phyloP scores from a whole-genome alignment of 768 basidiomycete genomes.

The Suillus americanus region DNA sequence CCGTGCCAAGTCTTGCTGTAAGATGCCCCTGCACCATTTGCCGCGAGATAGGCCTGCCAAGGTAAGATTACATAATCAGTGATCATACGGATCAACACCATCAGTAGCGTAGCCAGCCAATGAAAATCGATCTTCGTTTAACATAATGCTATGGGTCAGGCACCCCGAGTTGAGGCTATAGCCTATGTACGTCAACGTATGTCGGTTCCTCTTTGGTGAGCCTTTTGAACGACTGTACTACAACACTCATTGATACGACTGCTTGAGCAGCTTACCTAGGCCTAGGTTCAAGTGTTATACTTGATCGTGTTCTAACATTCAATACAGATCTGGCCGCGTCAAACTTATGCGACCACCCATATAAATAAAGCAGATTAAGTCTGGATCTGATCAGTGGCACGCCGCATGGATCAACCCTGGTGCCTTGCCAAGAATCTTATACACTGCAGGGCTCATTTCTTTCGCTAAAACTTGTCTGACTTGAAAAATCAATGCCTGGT shows the following conservation, averaged over 20 bases:
- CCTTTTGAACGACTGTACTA: background rate
- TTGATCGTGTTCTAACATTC: background rate
- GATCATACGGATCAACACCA: too few species aligned
- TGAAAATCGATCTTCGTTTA: too few species aligned
- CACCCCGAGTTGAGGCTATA: background rate
- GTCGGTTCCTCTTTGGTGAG: background rate
- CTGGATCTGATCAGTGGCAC: background rate
- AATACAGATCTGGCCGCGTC: background rate
- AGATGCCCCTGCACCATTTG: background rate
- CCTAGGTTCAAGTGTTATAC: background rate
- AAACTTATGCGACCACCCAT: background rate
- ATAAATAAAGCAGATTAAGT: background rate
- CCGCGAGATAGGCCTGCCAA: background rate
- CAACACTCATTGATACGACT: background rate
- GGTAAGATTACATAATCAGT: background rate
- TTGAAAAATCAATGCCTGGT: background rate
- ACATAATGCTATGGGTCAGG: background rate
- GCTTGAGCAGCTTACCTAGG: background rate
- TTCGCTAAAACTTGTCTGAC: background rate
- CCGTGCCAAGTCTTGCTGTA: background rate
- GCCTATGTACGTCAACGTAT: background rate
- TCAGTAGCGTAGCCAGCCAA: too few species aligned
- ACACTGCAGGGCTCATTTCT: background rate
- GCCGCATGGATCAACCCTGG: background rate
- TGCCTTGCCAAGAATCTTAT: background rate